Conservation (phyloP, 805 yeast genomes). For the Naumovozyma dairenensis region DNA sequence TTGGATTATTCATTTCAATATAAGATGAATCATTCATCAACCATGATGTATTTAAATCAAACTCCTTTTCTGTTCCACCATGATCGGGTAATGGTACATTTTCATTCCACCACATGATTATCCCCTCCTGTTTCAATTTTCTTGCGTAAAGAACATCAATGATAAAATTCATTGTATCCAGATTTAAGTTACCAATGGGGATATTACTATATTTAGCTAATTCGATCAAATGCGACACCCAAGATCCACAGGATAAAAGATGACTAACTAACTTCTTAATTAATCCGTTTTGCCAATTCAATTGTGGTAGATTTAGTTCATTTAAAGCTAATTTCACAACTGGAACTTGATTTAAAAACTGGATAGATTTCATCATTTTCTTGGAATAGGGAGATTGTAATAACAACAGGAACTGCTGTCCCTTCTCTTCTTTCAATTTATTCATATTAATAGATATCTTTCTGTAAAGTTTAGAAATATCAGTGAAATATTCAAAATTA, state of each 20-base stretch:
- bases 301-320: constrained; percentile 54
- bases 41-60: constrained; percentile 31
- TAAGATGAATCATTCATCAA: constrained; percentile 50
- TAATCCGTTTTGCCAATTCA: constrained; percentile 72
- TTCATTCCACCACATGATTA: constrained; percentile 91
- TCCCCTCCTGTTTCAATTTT: constrained; percentile 48
- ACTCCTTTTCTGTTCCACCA: constrained; percentile 71
- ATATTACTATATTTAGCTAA: constrained; percentile 65
- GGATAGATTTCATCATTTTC: constrained; percentile 38
- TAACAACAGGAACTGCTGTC: constrained; percentile 53
- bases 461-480: constrained; percentile 44
- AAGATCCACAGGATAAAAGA: constrained; percentile 59
- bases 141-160: constrained; percentile 86
- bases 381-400: constrained; percentile 61
- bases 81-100: constrained; percentile 62
- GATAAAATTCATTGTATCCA: constrained; percentile 67
- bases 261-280: constrained; percentile 59
- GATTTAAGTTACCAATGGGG: constrained; percentile 76
- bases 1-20: constrained; percentile 67
- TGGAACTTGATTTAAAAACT: constrained; percentile 48
- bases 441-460: constrained; percentile 45
- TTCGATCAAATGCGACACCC: constrained; percentile 57
- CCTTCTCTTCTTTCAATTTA: constrained; percentile 53
- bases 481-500: constrained; percentile 46
- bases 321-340: constrained; percentile 48